Evolutionary conservation across 2,329 filamentous ascomycete genomes (phyloP).

Genomic region (Tolypocladium ovalisporum): DNA sequence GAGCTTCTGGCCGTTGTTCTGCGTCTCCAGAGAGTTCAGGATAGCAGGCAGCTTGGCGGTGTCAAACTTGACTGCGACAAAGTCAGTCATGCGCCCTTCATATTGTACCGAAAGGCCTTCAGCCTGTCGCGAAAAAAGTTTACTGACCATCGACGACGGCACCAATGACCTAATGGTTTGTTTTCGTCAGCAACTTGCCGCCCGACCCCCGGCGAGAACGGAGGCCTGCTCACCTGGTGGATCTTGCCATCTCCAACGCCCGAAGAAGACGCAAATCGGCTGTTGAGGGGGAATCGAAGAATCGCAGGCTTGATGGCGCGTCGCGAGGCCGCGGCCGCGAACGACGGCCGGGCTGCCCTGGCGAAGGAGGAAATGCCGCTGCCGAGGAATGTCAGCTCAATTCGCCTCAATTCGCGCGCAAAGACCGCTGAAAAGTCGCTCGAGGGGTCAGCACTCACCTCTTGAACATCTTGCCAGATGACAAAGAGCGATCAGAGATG

Average conservation of each 20-base stretch:
- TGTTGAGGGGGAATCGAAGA: conserved; percentile 44
- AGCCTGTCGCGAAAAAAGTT: conserved; percentile 5
- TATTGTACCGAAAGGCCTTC: background rate
- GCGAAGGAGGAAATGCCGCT: conserved; percentile 58
- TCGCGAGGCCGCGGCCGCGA: conserved; percentile 45
- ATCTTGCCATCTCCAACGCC: conserved; percentile 55
- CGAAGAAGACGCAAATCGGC: conserved; percentile 48
- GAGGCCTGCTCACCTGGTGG: conserved; percentile 45
- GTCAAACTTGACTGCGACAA: conserved; percentile 82
- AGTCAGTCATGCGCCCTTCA: conserved; percentile 12
- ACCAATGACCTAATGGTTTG: conserved; percentile 82
- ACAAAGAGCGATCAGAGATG: conserved; percentile 52
- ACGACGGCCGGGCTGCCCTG: conserved; percentile 50
- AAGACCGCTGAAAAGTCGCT: conserved; percentile 16
- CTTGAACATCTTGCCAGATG: conserved; percentile 73
- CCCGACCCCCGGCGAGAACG: background rate
- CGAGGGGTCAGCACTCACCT: conserved; percentile 46
- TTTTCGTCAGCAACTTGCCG: conserved; percentile 18
- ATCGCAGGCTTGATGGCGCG: conserved; percentile 46
- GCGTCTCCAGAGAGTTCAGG: conserved; percentile 89
- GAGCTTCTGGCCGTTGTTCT: conserved; percentile 89
- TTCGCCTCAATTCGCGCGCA: conserved; percentile 36
- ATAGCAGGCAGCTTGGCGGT: conserved; percentile 86
- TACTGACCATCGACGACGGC: conserved; percentile 94
- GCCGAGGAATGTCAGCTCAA: conserved; percentile 31